These are phyloP conservation scores for Wickerhamiella infanticola DNA, from an alignment of 1,139 yeast genomes.

Conservation along the genomic window DNA sequence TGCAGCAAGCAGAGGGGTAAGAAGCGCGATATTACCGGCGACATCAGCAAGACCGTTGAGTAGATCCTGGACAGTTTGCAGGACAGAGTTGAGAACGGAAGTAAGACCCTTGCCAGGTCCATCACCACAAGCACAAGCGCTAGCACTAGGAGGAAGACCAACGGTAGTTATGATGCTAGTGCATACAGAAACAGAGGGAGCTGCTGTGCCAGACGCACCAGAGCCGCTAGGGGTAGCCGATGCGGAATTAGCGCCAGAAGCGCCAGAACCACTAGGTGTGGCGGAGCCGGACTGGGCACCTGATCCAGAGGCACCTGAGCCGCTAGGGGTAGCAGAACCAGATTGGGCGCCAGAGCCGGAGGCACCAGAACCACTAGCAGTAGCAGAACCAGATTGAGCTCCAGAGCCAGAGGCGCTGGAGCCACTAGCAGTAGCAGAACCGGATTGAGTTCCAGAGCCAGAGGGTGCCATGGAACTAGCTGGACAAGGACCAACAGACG, in stretches of 20 bases:
- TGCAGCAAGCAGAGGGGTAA: not conserved
- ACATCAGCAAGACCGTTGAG: not conserved
- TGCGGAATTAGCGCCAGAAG: not conserved
- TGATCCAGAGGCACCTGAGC: no score
- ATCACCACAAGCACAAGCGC: no score
- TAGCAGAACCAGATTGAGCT: not conserved
- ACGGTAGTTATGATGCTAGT: no score
- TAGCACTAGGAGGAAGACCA: no score
- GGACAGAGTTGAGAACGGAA: not conserved
- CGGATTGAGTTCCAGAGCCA: not conserved
- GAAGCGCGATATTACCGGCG: not conserved
- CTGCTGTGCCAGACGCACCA: no score
- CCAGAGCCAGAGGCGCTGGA: not conserved
- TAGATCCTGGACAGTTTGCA: not conserved
- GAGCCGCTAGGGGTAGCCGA: not conserved
- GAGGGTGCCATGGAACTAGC: no score
- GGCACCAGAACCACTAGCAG: not conserved
- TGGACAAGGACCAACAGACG: no score
- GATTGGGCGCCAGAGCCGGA: not conserved
- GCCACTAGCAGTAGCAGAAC: no score
- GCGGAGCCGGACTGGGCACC: not conserved
- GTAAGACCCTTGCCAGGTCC: not conserved
- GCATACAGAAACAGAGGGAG: no score
- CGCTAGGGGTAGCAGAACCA: no score
- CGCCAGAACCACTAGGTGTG: not conserved